Evolutionary conservation across 768 basidiomycete genomes (phyloP).

Genomic region (Lactifluus echinatus): DNA sequence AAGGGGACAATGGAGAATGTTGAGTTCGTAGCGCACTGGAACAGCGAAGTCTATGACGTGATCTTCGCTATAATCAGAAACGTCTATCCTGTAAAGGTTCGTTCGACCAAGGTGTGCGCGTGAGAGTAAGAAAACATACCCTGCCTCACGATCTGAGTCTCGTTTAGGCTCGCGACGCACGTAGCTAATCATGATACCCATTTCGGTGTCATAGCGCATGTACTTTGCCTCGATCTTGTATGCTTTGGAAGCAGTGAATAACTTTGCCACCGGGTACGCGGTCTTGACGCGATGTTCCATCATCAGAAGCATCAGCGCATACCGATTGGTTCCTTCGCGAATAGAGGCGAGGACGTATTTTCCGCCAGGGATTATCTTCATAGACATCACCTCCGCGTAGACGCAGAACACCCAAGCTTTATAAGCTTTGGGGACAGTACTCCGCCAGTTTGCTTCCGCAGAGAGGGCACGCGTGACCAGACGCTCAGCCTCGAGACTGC

Average conservation of each 20-base stretch:
- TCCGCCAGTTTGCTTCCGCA: slow-evolving; percentile 21
- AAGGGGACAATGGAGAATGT: slow-evolving; percentile 15
- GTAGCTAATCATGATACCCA: slow-evolving; percentile 19
- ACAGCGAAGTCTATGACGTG: slow-evolving; percentile 14
- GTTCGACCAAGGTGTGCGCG: background rate
- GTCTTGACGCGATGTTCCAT: slow-evolving; percentile 20
- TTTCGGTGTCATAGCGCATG: slow-evolving; percentile 2
- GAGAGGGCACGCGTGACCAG: slow-evolving; percentile 16
- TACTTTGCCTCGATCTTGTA: slow-evolving; percentile 19
- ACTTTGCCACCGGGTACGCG: slow-evolving; percentile 18
- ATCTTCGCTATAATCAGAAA: slow-evolving; percentile 17
- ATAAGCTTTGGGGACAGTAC: slow-evolving; percentile 12
- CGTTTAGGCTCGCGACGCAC: slow-evolving; percentile 15
- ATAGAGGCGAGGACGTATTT: slow-evolving; percentile 18
- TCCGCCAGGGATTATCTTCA: slow-evolving; percentile 21
- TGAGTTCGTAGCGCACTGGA: slow-evolving; percentile 18
- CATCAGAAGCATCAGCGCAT: slow-evolving; percentile 17
- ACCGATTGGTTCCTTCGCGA: slow-evolving; percentile 6
- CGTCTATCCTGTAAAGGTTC: slow-evolving; percentile 8
- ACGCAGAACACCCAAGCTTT: slow-evolving; percentile 12
- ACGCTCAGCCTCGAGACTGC: slow-evolving; percentile 19
- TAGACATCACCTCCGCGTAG: slow-evolving; percentile 11
- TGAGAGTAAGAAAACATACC: background rate
- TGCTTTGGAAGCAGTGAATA: slow-evolving; percentile 6
- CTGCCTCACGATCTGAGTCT: slow-evolving; percentile 4